phyloP scores from a whole-genome alignment of 352 stramenopile species.

The Lagenidium giganteum region DNA sequence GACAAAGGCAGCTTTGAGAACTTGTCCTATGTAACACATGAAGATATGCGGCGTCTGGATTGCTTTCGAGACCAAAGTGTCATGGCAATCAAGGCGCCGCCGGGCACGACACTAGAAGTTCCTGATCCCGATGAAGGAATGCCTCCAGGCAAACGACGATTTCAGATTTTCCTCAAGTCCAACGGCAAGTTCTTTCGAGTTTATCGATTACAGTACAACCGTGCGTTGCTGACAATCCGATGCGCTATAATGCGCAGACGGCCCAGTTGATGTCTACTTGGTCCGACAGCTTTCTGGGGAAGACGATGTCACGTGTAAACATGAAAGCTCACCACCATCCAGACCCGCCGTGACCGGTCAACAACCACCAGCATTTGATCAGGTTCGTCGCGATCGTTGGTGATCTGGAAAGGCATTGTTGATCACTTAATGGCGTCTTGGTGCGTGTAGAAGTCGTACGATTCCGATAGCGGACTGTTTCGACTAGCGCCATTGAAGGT shows the following conservation, averaged over 20 bases:
- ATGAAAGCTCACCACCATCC: too few relatives aligned
- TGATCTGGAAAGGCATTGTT: too few relatives aligned
- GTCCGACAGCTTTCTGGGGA: constrained; percentile 56
- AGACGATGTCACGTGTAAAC: too few relatives aligned
- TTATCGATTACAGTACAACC: not conserved
- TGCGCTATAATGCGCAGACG: constrained; percentile 31
- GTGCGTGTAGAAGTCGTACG: constrained; percentile 57
- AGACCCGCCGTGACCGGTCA: constrained; percentile 5
- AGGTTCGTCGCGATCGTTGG: constrained; percentile 34
- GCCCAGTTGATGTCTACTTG: constrained; percentile 89
- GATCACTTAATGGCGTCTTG: too few relatives aligned
- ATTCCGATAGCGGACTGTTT: constrained; percentile 80
- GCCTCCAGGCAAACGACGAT: constrained; percentile 79
- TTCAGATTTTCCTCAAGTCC: constrained; percentile 94
- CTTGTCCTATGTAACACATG: constrained; percentile 82
- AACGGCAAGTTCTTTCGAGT: too few relatives aligned
- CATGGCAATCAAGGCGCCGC: constrained; percentile 93
- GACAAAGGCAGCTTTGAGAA: constrained; percentile 75
- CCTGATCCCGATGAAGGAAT: constrained; percentile 94
- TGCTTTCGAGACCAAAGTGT: constrained; percentile 87
- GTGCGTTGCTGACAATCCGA: not conserved
- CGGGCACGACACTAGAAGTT: constrained; percentile 92
- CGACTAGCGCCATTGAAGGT: constrained; percentile 85
- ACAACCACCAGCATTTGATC: constrained; percentile 21
- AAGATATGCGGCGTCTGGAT: constrained; percentile 84